Evolutionary conservation across 176 grass and related monocot species (phyloP).

Genomic region (Aechmea fasciata): DNA sequence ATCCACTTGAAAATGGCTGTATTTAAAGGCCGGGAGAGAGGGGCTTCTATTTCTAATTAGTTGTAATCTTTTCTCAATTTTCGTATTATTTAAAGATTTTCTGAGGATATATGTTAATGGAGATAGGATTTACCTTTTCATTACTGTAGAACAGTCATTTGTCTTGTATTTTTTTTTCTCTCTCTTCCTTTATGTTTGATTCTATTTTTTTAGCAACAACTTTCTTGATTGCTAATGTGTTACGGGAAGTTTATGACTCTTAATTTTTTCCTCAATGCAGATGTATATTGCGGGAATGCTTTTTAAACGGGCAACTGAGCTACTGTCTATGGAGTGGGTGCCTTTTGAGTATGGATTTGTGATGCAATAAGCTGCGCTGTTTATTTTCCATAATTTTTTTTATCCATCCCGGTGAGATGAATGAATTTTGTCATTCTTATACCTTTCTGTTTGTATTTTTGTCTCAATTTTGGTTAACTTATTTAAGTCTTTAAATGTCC

Average conservation of each 20-base stretch:
- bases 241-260: background rate
- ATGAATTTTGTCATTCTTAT: background rate
- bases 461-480: background rate
- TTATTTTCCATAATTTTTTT: background rate
- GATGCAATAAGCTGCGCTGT: conserved; percentile 2
- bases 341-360: background rate
- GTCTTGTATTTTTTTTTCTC: too few relatives aligned
- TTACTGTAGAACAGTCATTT: background rate
- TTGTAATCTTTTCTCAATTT: background rate
- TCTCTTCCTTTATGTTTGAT: background rate
- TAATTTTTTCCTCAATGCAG: background rate
- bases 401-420: background rate
- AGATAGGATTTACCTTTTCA: background rate
- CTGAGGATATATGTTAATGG: background rate
- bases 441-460: background rate
- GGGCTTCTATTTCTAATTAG: background rate
- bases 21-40: background rate
- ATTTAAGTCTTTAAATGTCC: too few relatives aligned
- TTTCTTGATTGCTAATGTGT: background rate
- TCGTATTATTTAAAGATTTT: background rate
- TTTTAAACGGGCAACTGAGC: background rate
- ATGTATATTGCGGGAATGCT: background rate
- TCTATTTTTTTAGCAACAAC: background rate
- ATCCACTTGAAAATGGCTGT: background rate
- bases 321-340: background rate